Evolutionary conservation across 2,329 filamentous ascomycete genomes (phyloP).

Genomic region (Fusarium sp.): DNA sequence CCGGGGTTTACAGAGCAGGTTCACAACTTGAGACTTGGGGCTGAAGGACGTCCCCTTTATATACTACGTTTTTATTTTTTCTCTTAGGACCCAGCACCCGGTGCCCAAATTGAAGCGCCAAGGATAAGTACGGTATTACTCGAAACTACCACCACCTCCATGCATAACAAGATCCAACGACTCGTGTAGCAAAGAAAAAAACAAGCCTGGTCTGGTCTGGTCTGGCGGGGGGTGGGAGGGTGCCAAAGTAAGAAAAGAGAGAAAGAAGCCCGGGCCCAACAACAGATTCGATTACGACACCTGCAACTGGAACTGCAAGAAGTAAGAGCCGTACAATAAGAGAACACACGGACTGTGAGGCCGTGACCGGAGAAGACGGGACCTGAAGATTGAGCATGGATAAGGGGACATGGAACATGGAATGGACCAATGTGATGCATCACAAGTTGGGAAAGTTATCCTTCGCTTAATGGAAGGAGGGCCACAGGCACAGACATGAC

Average conservation of each 20-base stretch:
- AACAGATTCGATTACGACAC: constrained; percentile 22
- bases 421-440: constrained; percentile 38
- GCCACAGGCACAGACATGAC: constrained; percentile 1
- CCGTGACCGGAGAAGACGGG: constrained; percentile 20
- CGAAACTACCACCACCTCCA: constrained; percentile 23
- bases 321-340: background rate
- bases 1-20: constrained; percentile 18
- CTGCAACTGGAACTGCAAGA: background rate
- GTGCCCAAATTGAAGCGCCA: constrained; percentile 26
- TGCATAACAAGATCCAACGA: constrained; percentile 28
- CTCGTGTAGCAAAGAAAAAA: constrained; percentile 14
- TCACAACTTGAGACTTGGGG: constrained; percentile 16
- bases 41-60: constrained; percentile 34
- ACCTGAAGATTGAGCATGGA: constrained; percentile 1
- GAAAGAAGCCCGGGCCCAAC: constrained; percentile 18
- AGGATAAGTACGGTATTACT: constrained; percentile 12
- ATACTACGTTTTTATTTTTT: constrained; percentile 20
- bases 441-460: constrained; percentile 27
- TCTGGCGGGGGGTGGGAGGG: constrained; percentile 16
- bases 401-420: background rate
- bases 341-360: constrained; percentile 15
- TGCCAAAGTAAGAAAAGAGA: constrained; percentile 30
- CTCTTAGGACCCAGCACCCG: constrained; percentile 8
- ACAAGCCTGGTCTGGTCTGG: background rate
- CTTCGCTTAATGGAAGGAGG: constrained; percentile 21